Percentiles rank a stretch among this genome's conserved stretches.
Conservation (phyloP, 2,329 filamentous ascomycete species). For the Hymenoscyphus scutula region DNA sequence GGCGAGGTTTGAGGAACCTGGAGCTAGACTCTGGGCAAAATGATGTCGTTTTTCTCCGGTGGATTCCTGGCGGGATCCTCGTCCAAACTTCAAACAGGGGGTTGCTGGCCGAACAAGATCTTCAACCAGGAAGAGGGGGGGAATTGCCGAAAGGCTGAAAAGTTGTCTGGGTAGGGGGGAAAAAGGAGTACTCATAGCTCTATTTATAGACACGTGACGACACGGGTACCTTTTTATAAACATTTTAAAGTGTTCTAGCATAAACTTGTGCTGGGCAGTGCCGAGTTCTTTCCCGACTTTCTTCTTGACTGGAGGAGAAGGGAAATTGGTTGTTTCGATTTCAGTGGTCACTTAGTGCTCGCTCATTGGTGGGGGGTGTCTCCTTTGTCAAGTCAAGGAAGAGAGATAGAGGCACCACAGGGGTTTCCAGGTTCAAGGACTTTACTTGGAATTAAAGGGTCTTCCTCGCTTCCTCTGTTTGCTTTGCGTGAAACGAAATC, state of each 20-base stretch:
- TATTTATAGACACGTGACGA: conserved; percentile 3
- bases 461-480: background rate
- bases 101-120: background rate
- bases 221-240: background rate
- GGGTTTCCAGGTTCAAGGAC: background rate
- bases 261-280: background rate
- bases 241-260: no score
- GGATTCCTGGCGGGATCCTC: background rate
- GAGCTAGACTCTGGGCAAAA: background rate
- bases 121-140: background rate
- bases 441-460: no score
- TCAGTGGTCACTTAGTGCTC: no score
- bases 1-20: background rate
- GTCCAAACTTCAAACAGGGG: conserved; percentile 1
- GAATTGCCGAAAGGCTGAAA: background rate
- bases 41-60: background rate
- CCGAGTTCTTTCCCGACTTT: no score
- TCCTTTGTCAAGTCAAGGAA: no score
- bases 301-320: no score
- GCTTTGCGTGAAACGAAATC: conserved; percentile 6
- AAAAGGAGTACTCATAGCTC: background rate
- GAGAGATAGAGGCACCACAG: background rate
- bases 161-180: background rate
- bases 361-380: no score
- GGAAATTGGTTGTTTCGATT: no score